Percentiles rank a stretch among this genome's conserved stretches.
Evolutionary conservation across 306 rosid genomes (phyloP).

Genomic region (Corylus avellana): DNA sequence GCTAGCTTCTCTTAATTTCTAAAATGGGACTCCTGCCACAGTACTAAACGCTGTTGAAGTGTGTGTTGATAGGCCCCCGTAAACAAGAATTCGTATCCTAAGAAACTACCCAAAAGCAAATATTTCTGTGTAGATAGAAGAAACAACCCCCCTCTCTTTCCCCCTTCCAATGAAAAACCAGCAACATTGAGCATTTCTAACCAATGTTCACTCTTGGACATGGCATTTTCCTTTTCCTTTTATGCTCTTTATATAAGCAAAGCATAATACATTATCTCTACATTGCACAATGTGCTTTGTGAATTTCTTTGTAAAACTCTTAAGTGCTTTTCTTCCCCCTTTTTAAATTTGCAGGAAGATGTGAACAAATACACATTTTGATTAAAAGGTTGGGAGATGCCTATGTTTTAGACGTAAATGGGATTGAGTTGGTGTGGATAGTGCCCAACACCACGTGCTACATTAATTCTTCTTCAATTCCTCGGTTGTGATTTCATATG

Average conservation of each 20-base stretch:
- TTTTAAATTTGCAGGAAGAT: no score
- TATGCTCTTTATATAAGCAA: not conserved
- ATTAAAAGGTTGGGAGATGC: no score
- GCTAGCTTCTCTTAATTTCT: not conserved
- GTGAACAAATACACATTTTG: no score
- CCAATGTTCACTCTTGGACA: not conserved
- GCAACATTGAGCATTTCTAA: not conserved
- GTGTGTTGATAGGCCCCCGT: not conserved
- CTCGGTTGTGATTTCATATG: no score
- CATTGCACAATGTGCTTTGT: not conserved
- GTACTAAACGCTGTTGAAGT: not conserved
- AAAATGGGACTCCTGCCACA: not conserved
- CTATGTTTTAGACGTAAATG: no score
- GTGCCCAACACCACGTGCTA: no score
- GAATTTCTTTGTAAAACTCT: not conserved
- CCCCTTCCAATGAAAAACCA: no score
- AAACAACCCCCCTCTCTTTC: no score
- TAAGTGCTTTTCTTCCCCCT: not conserved
- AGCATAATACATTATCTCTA: not conserved
- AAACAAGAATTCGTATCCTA: not conserved
- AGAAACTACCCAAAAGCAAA: not conserved
- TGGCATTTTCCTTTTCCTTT: not conserved
- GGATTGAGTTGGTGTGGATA: no score
- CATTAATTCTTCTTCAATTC: no score
- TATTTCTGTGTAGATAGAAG: not conserved